Evolutionary conservation across 208 protist species (phyloP), one percentile per base, ranked within the genome.

Genomic region (Leishmania tropica): DNA sequence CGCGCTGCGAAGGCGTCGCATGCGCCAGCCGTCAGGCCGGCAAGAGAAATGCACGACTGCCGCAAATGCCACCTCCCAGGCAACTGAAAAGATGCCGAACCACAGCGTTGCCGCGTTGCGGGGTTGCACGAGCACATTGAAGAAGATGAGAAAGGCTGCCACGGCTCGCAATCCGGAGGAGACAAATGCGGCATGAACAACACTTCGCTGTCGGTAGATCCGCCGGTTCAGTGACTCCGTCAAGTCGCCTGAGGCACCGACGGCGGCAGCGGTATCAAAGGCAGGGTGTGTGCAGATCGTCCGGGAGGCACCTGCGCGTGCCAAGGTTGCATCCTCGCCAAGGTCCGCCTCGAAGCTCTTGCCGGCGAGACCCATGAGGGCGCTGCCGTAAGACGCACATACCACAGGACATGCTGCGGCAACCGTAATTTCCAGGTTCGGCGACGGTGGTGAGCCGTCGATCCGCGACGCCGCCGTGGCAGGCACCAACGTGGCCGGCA

Each of bases 11-110:
- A 81, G 3, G 62, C 67, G 37, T 31, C 51, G 72, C n/a, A 65
- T 10, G 37, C 58, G 64, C 42, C 19, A 31, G n/a, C 42, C 35
- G 15, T 65, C 21, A 5, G 60, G 62, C 19, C 13, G 56, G 72
- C 78, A 79, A 1, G 82, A 85, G 7, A 74, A 64, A 21, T 24
- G 2, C 53, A 85, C 51, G 28, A 76, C 45, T 10, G 54, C 74
- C 31, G 45, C 47, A n/a, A 31, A 53, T 8, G 19, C 47, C 3
- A 70, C 28, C 35, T 82, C 78, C 75, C 78, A 80, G 56, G 45
- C 37, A 3, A 76, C 15, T 40, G 24, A 47, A 31, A 77, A 31
- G 1, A 68, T 28, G 13, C 51, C 60, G 45, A 64, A 79, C 42
- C 3, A 31, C 47, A 58, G 6, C 3, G 72, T 19, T 15, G 37